Evolutionary conservation across 2,329 filamentous ascomycete genomes (phyloP).

Genomic region (Trichoderma brevicompactum): DNA sequence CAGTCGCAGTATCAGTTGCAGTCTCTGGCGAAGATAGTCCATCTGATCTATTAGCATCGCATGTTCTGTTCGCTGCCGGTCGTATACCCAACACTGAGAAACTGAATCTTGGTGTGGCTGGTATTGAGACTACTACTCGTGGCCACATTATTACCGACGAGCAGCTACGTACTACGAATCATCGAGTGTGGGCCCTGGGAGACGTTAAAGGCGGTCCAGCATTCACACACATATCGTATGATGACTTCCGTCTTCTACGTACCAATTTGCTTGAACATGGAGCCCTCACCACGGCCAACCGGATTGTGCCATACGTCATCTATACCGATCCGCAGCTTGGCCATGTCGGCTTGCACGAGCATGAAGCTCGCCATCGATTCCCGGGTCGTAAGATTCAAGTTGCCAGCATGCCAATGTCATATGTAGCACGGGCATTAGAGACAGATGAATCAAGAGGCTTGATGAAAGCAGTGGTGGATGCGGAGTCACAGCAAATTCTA

Average conservation of each 20-base stretch:
- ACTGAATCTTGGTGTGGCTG: constrained; percentile 48
- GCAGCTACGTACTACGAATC: constrained; percentile 49
- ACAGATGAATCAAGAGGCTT: constrained; percentile 56
- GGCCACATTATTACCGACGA: constrained; percentile 52
- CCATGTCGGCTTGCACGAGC: constrained; percentile 54
- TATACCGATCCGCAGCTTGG: constrained; percentile 60
- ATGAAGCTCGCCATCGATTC: constrained; percentile 37
- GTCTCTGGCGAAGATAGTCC: constrained; percentile 23
- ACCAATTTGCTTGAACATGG: constrained; percentile 40
- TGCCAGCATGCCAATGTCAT: constrained; percentile 56
- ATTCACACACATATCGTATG: constrained; percentile 61
- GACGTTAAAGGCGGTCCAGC: constrained; percentile 57
- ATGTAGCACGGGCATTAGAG: constrained; percentile 56
- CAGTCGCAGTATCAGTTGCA: constrained; percentile 32
- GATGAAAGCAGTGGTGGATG: constrained; percentile 57
- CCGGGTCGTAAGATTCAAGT: constrained; percentile 43
- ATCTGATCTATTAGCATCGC: constrained; percentile 39
- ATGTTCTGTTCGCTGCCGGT: constrained; percentile 56
- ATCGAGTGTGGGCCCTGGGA: constrained; percentile 53
- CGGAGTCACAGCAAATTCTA: constrained; percentile 53
- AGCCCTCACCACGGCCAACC: constrained; percentile 34
- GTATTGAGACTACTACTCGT: constrained; percentile 45
- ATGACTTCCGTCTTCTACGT: constrained; percentile 58
- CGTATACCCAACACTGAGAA: constrained; percentile 54
- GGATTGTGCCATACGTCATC: constrained; percentile 49